Conservation (phyloP, 768 basidiomycete genomes). For the Daedaleopsis sinensis region DNA sequence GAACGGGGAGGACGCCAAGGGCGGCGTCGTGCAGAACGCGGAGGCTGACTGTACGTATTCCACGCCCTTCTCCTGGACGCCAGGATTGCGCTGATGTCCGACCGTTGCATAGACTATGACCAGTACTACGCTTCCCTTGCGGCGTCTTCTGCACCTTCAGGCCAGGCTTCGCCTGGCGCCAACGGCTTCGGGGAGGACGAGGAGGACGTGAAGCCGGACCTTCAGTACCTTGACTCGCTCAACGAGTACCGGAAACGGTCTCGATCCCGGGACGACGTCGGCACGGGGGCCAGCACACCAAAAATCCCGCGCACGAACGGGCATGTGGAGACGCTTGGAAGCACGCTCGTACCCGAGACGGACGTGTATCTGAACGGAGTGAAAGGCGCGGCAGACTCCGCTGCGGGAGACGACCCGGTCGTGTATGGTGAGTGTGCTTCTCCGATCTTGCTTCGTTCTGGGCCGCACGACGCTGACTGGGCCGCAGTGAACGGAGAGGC, state of each 20-base stretch:
- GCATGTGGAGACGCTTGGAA: slow-evolving; percentile 10
- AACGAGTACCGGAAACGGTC: slow-evolving; percentile 79
- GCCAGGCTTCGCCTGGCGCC: slow-evolving; percentile 63
- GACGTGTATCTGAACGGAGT: slow-evolving; percentile 9
- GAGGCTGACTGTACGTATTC: slow-evolving; percentile 66
- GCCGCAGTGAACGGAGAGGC: slow-evolving; percentile 71
- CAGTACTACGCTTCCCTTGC: slow-evolving; percentile 82
- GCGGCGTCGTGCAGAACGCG: slow-evolving; percentile 44
- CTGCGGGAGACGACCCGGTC: slow-evolving; percentile 54
- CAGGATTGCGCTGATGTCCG: neutral
- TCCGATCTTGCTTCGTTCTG: slow-evolving; percentile 11
- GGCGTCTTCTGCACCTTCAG: slow-evolving; percentile 60
- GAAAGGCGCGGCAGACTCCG: slow-evolving; percentile 7
- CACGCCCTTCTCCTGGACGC: neutral
- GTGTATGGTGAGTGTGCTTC: slow-evolving; percentile 58
- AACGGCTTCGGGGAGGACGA: slow-evolving; percentile 63
- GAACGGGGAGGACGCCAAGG: slow-evolving; percentile 44
- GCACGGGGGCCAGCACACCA: slow-evolving; percentile 18
- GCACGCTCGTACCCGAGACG: neutral
- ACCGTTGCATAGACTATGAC: slow-evolving; percentile 60
- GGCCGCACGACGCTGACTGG: neutral
- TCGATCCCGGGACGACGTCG: slow-evolving; percentile 55
- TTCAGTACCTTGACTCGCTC: slow-evolving; percentile 68
- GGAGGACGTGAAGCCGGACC: slow-evolving; percentile 66
- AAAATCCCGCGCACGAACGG: slow-evolving; percentile 33